Evolutionary conservation across 331 rosid species (phyloP), one percentile per base, ranked within the genome.

Genomic region (Pyracantha coccinea): DNA sequence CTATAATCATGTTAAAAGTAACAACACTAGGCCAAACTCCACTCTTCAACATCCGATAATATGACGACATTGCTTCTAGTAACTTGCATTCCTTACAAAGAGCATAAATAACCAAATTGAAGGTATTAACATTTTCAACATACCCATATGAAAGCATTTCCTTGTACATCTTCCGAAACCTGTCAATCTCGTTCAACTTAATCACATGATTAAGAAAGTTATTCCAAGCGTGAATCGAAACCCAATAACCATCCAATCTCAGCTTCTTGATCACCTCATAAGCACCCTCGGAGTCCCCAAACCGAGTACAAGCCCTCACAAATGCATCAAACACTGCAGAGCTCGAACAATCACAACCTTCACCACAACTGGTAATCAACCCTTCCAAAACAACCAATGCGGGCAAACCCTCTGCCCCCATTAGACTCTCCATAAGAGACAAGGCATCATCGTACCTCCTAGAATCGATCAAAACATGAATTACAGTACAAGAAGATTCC

Each of bases 171-270:
- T 80, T 81, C 92, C 88, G 80, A 61, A 88, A 88, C 61, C 82
- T 84, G 82, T 63, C 75, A 66, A 67, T 67, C 21, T 82, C 80
- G 21, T 82, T 78, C 77, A 82, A 59, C 81, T 84, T 85, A 80
- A 88, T 33, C 8, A 86, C 59, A 57, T 80, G 87, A 72, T 66
- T 82, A 9, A 88, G 72, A 72, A 82, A 82, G 76, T 88, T 88
- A 71, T 88, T 88, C 90, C 90, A 88, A 57, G 90, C 92, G 31
- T 88, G 92, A 80, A 88, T 32, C 3, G 90, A 68, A 35, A 88
- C 85, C 76, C 75, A 66, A 72, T 7, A 77, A n/a, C 84, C 83
- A 32, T 38, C 74, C 28, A 7, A 8, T 47, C 81, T 84, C 65
- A 84, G 77, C 77, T 76, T 80, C 45, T 14, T 70, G 13, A 86